Evolutionary conservation across 2,329 filamentous ascomycete genomes (phyloP).

Genomic region (Chrysoporthe deuterocubensis): DNA sequence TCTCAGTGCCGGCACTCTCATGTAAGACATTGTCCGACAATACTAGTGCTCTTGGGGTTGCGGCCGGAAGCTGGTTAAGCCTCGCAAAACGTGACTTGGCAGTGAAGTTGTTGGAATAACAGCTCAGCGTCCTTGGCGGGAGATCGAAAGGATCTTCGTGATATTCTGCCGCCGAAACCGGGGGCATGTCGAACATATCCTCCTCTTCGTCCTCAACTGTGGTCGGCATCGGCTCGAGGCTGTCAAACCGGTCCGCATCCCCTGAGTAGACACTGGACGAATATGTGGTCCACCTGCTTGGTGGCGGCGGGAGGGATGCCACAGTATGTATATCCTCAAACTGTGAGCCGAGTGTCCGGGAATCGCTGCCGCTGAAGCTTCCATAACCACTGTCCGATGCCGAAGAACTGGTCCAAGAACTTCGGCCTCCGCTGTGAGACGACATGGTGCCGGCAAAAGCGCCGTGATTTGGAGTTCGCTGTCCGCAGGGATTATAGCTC

Average conservation of each 20-base stretch:
- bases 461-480: not conserved
- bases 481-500: constrained; percentile 20
- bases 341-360: not conserved
- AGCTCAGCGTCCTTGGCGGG: constrained; percentile 10
- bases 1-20: not conserved
- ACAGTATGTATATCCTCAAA: not conserved
- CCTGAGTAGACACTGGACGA: constrained; percentile 21
- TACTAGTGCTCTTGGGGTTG: constrained; percentile 9
- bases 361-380: constrained; percentile 4
- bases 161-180: not conserved
- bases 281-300: constrained; percentile 10
- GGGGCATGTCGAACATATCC: not conserved
- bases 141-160: constrained; percentile 10
- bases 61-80: constrained; percentile 22
- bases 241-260: not conserved
- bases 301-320: not conserved
- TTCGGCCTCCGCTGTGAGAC: not conserved
- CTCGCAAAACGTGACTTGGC: constrained; percentile 23
- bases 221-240: not conserved
- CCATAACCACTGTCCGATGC: constrained; percentile 27
- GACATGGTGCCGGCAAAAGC: not conserved
- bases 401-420: constrained; percentile 18
- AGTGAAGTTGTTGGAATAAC: constrained; percentile 3
- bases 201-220: not conserved
- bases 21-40: constrained; percentile 8